Conservation (phyloP, 2,329 filamentous ascomycete genomes). For the Pseudogymnoascus sp. region DNA sequence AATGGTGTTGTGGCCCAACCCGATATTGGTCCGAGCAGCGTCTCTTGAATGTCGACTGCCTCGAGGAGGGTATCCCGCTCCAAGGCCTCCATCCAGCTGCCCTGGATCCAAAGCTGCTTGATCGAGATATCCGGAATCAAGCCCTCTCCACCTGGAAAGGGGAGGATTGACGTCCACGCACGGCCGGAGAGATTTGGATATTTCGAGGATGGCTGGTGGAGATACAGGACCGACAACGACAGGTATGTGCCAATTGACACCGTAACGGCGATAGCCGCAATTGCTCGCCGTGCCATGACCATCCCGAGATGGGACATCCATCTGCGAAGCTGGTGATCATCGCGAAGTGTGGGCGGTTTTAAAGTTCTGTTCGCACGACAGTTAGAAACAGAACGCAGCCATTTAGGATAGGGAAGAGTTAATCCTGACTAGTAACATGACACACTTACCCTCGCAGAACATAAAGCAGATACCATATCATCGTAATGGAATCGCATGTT, state of each 20-base stretch:
- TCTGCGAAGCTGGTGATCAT: neutral
- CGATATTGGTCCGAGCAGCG: conserved; percentile 31
- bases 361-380: neutral
- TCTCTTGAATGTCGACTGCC: conserved; percentile 39
- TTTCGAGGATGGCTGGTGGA: neutral
- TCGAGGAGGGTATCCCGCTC: conserved; percentile 38
- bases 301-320: neutral
- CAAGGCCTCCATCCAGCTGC: conserved; percentile 46
- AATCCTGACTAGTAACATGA: neutral
- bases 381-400: neutral
- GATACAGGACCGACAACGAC: neutral
- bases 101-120: conserved; percentile 46
- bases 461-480: neutral
- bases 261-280: neutral
- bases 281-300: neutral
- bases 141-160: conserved; percentile 31
- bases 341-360: neutral
- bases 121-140: conserved; percentile 38
- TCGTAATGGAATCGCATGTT: neutral
- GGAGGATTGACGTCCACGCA: conserved; percentile 42
- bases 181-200: conserved; percentile 36
- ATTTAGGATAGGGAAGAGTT: neutral
- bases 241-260: neutral
- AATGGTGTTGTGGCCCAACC: conserved; percentile 5
- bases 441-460: neutral